Conservation (phyloP, 2,329 filamentous ascomycete species). For the Alternaria atra region DNA sequence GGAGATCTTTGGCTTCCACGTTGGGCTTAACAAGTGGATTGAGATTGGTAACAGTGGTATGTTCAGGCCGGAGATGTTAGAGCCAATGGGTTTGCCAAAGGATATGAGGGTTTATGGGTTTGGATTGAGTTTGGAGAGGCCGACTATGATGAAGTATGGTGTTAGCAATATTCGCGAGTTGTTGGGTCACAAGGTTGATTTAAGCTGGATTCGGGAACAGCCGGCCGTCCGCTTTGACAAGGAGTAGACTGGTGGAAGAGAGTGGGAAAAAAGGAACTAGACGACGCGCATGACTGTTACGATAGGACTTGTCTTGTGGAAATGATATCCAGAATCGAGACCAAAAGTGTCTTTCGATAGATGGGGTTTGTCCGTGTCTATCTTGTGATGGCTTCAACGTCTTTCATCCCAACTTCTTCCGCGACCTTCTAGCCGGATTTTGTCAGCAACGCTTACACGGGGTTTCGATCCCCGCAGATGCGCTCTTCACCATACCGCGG, state of each 20-base stretch:
- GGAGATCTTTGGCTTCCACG: slow-evolving; percentile 98
- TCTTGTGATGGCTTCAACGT: neutral
- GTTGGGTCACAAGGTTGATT: slow-evolving; percentile 92
- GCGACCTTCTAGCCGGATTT: neutral
- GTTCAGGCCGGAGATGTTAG: slow-evolving; percentile 98
- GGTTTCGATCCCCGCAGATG: neutral
- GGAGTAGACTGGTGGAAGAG: slow-evolving; percentile 59
- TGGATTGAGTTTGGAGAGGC: slow-evolving; percentile 88
- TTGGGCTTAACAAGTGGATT: slow-evolving; percentile 70
- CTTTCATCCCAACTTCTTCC: neutral
- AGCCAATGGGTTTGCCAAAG: slow-evolving; percentile 91
- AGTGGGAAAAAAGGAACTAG: neutral
- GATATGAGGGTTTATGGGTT: slow-evolving; percentile 95
- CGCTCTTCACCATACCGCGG: neutral
- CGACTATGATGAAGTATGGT: slow-evolving; percentile 94
- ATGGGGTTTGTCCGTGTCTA: neutral
- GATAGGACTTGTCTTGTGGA: slow-evolving; percentile 7
- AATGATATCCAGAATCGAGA: slow-evolving; percentile 11
- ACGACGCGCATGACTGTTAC: slow-evolving; percentile 8
- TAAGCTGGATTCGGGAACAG: slow-evolving; percentile 91
- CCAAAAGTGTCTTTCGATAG: neutral
- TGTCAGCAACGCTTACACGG: neutral
- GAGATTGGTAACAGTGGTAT: slow-evolving; percentile 99
- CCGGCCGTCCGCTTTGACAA: slow-evolving; percentile 90
- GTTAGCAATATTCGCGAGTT: slow-evolving; percentile 87